phyloP scores from a whole-genome alignment of 129 eudicot species.

The Dittrichia graveolens region DNA sequence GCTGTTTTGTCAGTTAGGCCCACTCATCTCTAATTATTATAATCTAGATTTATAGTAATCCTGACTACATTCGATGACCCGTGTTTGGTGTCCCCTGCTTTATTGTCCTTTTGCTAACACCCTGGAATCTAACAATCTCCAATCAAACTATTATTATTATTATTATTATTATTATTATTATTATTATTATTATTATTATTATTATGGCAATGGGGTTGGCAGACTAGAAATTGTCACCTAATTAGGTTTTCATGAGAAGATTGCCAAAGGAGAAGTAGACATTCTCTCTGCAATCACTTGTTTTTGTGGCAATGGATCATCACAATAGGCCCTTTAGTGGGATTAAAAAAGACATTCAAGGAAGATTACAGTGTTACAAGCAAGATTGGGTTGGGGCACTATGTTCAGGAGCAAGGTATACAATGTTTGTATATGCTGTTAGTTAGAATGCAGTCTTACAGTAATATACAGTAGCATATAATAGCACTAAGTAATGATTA shows the following conservation, averaged over 20 bases:
- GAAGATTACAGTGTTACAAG: conserved; percentile 67
- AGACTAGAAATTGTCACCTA: too few species aligned
- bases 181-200: too few species aligned
- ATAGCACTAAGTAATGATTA: too few species aligned
- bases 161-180: too few species aligned
- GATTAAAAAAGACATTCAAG: conserved; percentile 59
- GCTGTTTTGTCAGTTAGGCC: too few species aligned
- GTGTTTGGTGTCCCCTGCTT: conserved; percentile 9
- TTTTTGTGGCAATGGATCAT: conserved; percentile 46
- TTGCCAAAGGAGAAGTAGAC: conserved; percentile 1
- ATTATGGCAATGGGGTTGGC: too few species aligned
- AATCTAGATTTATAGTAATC: conserved; percentile 11
- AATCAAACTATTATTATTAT: too few species aligned
- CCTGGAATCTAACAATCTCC: conserved; percentile 8
- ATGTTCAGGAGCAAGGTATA: conserved; percentile 67
- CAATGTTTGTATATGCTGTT: neutral
- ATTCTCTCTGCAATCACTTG: conserved; percentile 25
- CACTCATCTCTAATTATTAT: neutral
- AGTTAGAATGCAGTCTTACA: too few species aligned
- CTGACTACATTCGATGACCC: neutral
- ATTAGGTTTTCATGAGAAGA: neutral
- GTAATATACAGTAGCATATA: neutral
- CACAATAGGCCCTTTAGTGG: conserved; percentile 66
- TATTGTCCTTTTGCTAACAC: conserved; percentile 23
- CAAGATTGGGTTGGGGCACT: conserved; percentile 70